Base-by-base conservation (phyloP, 805 yeast genomes). In the Candida quercuum region DNA sequence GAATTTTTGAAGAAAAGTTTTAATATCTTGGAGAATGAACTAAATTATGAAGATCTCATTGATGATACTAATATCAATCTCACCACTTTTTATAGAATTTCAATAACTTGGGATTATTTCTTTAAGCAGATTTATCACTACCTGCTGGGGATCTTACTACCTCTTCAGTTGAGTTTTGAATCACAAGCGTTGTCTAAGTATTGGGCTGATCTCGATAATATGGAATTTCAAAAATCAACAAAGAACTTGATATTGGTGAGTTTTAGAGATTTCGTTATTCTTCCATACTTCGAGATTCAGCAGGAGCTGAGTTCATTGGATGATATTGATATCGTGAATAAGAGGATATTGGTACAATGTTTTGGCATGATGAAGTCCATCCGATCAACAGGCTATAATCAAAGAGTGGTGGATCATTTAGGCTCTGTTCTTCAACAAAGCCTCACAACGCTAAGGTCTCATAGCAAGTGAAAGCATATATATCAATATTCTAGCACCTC, bases 141-240 rank as follows among this genome's bases (percentile, higher is more conserved):
- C 48, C 59, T 81, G 15, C 72, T 78, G 41, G 83, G 83, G 0
- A 69, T 78, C 0, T 70, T 82, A 33, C 46, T 78, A 24, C 89
- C 89, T 0, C 49, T 83, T 17, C 78, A 76, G 39, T 49, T 61
- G 15, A 79, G 72, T 37, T 56, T 73, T 35, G 52, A 55, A 21
- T 42, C 46, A 12, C 43, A 40, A 20, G 31, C 6, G 5, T 12
- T n/a, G 15, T 14, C 32, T 3, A 19, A 19, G n/a, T 56, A 52
- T 36, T 59, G 67, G 68, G 32, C 33, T 24, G 53, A 53, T 28
- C 15, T 52, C 38, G 40, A 22, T 19, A 11, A 53, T 26, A 26
- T 26, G 18, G 60, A 51, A 14, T 32, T 49, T 25, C 27, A 41
- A n/a, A 33, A 59, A 8, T 59, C 69, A 2, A 63, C 71, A 2